Evolutionary conservation across 2,329 filamentous ascomycete species (phyloP).

Genomic region (Colletotrichum orbiculare): DNA sequence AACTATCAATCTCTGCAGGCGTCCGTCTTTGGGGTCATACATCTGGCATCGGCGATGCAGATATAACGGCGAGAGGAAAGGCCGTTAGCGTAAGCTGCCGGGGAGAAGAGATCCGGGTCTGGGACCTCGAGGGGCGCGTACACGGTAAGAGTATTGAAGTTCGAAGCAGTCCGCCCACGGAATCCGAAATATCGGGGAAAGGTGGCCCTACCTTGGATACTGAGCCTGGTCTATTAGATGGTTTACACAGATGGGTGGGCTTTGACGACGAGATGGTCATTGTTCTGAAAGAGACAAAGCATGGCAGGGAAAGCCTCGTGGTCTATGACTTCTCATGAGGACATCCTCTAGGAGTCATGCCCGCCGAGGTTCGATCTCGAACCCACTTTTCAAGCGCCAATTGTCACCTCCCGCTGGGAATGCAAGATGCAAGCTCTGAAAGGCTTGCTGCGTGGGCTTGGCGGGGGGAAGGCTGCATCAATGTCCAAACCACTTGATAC

Average conservation of each 20-base stretch:
- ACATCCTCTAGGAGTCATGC: constrained; percentile 1
- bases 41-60: constrained; percentile 85
- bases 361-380: neutral
- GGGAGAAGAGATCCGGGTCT: constrained; percentile 85
- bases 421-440: no score
- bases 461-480: no score
- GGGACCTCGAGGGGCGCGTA: constrained; percentile 84
- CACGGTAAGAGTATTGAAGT: constrained; percentile 63
- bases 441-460: no score
- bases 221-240: constrained; percentile 51
- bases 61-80: constrained; percentile 86
- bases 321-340: constrained; percentile 86
- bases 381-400: no score
- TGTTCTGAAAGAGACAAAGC: constrained; percentile 76
- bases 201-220: neutral
- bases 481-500: no score
- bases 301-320: constrained; percentile 78
- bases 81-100: constrained; percentile 87
- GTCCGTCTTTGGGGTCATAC: constrained; percentile 91
- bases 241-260: constrained; percentile 75
- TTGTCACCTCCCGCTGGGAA: no score
- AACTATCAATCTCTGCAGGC: constrained; percentile 76
- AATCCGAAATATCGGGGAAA: constrained; percentile 3
- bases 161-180: constrained; percentile 48
- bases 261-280: constrained; percentile 96